Conservation (phyloP, 2,329 filamentous ascomycete species). For the Fusarium newnesense region DNA sequence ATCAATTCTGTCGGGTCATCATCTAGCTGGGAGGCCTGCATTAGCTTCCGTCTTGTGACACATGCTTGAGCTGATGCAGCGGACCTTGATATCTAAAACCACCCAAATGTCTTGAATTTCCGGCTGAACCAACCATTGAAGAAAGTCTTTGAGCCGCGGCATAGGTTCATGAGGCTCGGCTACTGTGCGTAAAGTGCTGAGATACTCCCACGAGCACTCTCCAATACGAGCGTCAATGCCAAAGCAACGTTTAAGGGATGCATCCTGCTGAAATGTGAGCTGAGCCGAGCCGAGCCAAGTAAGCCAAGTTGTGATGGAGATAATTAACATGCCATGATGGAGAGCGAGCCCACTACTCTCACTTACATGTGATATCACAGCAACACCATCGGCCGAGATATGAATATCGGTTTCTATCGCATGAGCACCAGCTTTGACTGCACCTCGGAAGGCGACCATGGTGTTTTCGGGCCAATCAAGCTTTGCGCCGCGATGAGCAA, state of each 20-base stretch:
- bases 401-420: slow-evolving; percentile 92
- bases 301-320: background rate
- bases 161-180: slow-evolving; percentile 75
- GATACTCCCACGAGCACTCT: slow-evolving; percentile 80
- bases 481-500: slow-evolving; percentile 84
- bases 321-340: background rate
- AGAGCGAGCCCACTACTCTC: background rate
- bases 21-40: slow-evolving; percentile 63
- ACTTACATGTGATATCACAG: slow-evolving; percentile 83
- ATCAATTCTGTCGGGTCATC: slow-evolving; percentile 79
- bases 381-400: slow-evolving; percentile 81
- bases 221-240: slow-evolving; percentile 77
- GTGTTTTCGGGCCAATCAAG: slow-evolving; percentile 86
- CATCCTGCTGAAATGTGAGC: slow-evolving; percentile 65
- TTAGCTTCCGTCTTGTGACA: slow-evolving; percentile 18
- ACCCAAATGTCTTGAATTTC: slow-evolving; percentile 78
- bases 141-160: slow-evolving; percentile 78
- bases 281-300: background rate
- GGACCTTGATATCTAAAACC: slow-evolving; percentile 87
- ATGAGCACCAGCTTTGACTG: slow-evolving; percentile 78
- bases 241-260: slow-evolving; percentile 82
- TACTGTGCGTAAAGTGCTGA: slow-evolving; percentile 75
- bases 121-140: slow-evolving; percentile 75
- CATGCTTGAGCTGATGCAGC: background rate
- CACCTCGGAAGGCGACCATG: slow-evolving; percentile 79